A percentile compares a stretch with the other conserved stretches of the same genome.
Evolutionary conservation across 331 rosid species (phyloP).

Genomic region (Quercus tomentella): DNA sequence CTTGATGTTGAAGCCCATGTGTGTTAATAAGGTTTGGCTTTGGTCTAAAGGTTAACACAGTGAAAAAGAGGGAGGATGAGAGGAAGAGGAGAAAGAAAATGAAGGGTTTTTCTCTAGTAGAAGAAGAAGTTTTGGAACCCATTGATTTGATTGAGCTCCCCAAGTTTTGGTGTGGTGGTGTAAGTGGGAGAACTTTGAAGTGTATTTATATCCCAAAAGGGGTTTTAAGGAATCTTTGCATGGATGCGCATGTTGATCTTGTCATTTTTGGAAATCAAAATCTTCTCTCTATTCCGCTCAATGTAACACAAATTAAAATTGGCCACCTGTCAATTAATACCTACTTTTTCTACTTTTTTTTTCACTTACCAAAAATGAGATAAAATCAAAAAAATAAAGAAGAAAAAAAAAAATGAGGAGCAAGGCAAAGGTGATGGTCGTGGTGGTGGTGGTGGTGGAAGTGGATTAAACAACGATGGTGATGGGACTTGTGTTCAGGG

Average conservation of each 20-base stretch:
- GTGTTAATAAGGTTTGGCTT: neutral
- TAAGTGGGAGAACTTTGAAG: neutral
- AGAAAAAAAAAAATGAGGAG: too few relatives aligned
- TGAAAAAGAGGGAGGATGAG: slow-evolving; percentile 4
- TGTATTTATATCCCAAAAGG: neutral
- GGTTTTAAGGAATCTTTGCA: slow-evolving; percentile 4
- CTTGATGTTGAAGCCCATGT: neutral
- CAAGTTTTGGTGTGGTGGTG: neutral
- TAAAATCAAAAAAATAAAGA: too few relatives aligned
- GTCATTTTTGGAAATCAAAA: neutral
- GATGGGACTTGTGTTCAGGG: too few relatives aligned
- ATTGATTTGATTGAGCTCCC: slow-evolving; percentile 21
- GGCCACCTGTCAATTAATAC: too few relatives aligned
- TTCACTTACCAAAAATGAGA: too few relatives aligned
- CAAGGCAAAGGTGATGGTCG: too few relatives aligned
- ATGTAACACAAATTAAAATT: too few relatives aligned
- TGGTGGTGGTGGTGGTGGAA: too few relatives aligned
- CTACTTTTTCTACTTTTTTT: too few relatives aligned
- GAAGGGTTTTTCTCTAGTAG: slow-evolving; percentile 19
- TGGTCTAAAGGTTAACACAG: neutral
- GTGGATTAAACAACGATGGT: too few relatives aligned
- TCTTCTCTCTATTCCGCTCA: too few relatives aligned
- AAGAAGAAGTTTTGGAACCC: slow-evolving; percentile 24
- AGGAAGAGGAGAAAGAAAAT: slow-evolving; percentile 15
- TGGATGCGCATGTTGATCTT: neutral